Base-by-base conservation (phyloP, 2,329 filamentous ascomycete species). In the Fusarium secorum region DNA sequence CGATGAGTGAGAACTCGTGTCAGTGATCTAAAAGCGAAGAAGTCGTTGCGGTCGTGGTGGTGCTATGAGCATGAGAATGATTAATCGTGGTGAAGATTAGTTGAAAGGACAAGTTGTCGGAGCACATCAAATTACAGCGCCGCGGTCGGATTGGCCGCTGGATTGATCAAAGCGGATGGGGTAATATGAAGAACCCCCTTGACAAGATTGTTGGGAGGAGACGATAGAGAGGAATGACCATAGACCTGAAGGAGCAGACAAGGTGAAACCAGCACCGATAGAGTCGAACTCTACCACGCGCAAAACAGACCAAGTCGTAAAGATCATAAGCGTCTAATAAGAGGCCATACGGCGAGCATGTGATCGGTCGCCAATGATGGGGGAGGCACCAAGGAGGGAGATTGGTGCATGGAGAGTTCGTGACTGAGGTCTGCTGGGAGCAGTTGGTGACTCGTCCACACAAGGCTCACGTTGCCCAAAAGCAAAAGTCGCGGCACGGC, bases 401-500 rank as follows among this genome's bases (percentile, higher is more conserved):
- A 78, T 75, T 57, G 84, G 76, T 64, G 83, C 77, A 66, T 81
- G 32, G 18, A 72, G 55, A 53, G 64, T 76, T 68, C 83, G 79
- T 52, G 81, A 80, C 63, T 75, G 77, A 49, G 78, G 79, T 60
- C 85, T 83, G 54, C 82, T 80, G 5, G 85, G 84, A 13, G 83
- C 87, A 3, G 88, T 90, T 5, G 89, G 89, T n/a, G 88, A 90
- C 64, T 88, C 86, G 51, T 89, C 84, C 46, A 87, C 79, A 70
- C 82, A 81, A n/a, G 81, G 79, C 45, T 86, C 84, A 55, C 91
- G 88, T 79, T 96, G 89, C 48, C 95, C 96, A 82, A 98, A 98
- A 32, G 96, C 95, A 84, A 96, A 99, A 3, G 96, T 99, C 81
- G 96, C 93, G 35, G 96, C 94, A 71, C 96, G 90, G 79, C 89